Evolutionary conservation across 2,329 filamentous ascomycete species (phyloP).

Genomic region (Colletotrichum scovillei): DNA sequence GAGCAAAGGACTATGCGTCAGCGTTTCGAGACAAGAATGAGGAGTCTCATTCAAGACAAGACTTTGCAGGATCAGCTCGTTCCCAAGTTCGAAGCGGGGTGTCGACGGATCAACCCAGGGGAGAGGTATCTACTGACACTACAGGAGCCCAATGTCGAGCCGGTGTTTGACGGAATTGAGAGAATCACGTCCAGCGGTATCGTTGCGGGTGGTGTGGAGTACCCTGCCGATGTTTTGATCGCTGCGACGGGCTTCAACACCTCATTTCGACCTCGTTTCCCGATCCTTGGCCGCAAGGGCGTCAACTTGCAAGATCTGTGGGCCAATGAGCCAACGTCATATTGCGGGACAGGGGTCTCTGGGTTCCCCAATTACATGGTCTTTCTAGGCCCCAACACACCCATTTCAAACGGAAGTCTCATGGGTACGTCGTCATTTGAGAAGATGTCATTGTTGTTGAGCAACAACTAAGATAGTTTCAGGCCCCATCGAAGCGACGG

Average conservation of each 20-base stretch:
- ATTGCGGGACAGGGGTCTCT: constrained; percentile 45
- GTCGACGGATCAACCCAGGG: constrained; percentile 47
- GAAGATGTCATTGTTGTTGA: no score
- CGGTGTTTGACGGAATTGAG: constrained; percentile 44
- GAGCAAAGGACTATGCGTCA: constrained; percentile 1
- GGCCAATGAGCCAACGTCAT: constrained; percentile 41
- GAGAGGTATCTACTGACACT: constrained; percentile 54
- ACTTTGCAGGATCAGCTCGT: constrained; percentile 36
- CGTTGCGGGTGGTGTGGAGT: constrained; percentile 37
- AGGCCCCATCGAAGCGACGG: constrained; percentile 42
- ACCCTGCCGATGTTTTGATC: constrained; percentile 36
- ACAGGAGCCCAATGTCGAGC: constrained; percentile 52
- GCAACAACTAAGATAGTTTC: background rate
- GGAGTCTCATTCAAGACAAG: background rate
- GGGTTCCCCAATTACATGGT: constrained; percentile 44
- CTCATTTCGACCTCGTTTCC: constrained; percentile 38
- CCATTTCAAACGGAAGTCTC: constrained; percentile 41
- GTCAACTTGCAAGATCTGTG: constrained; percentile 38
- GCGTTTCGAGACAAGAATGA: background rate
- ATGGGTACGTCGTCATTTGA: constrained; percentile 36
- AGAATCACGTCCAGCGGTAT: constrained; percentile 43
- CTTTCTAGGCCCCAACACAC: constrained; percentile 45
- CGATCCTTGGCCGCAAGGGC: constrained; percentile 37
- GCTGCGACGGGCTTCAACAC: constrained; percentile 41
- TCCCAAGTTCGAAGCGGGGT: constrained; percentile 39